A percentile compares a stretch with the other conserved stretches of the same genome.
These are phyloP conservation scores for Penicillium sp. DNA, from an alignment of 2,329 filamentous ascomycete genomes.

Conservation along the genomic window DNA sequence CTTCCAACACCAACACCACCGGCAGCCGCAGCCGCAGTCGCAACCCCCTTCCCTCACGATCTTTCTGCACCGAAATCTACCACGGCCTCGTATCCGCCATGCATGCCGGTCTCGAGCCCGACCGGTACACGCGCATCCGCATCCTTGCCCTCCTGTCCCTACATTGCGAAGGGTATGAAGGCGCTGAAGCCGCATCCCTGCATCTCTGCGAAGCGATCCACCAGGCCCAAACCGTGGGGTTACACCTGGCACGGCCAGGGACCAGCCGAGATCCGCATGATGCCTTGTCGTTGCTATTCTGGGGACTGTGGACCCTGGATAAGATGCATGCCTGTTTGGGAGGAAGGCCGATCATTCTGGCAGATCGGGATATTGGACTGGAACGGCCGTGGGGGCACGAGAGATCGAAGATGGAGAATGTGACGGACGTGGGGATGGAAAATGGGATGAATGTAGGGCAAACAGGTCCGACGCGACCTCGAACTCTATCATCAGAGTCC, in stretches of 20 bases:
- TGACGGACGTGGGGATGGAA: too few species aligned
- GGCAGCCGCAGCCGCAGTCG: too few species aligned
- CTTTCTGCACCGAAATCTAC: constrained; percentile 36
- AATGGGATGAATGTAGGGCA: too few species aligned
- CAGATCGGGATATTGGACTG: constrained; percentile 37
- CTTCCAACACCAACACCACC: constrained; percentile 14
- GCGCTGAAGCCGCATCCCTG: constrained; percentile 36
- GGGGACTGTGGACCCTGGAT: constrained; percentile 39
- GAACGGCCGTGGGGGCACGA: constrained; percentile 18
- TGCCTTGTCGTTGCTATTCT: constrained; percentile 31
- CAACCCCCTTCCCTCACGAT: constrained; percentile 21
- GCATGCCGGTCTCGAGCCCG: constrained; percentile 33
- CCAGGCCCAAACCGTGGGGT: constrained; percentile 35
- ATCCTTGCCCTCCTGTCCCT: constrained; percentile 37
- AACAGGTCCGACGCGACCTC: too few species aligned
- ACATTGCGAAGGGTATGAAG: constrained; percentile 38
- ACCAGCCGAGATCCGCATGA: constrained; percentile 22
- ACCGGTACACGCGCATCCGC: constrained; percentile 34
- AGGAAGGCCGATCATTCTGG: constrained; percentile 35
- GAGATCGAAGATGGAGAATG: too few species aligned
- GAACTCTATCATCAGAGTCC: too few species aligned
- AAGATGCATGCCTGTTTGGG: constrained; percentile 39
- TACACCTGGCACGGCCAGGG: constrained; percentile 35
- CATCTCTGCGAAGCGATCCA: constrained; percentile 38
- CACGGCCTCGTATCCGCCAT: constrained; percentile 33